Conservation (phyloP, 768 basidiomycete species). For the Sistotremastrum suecicum region DNA sequence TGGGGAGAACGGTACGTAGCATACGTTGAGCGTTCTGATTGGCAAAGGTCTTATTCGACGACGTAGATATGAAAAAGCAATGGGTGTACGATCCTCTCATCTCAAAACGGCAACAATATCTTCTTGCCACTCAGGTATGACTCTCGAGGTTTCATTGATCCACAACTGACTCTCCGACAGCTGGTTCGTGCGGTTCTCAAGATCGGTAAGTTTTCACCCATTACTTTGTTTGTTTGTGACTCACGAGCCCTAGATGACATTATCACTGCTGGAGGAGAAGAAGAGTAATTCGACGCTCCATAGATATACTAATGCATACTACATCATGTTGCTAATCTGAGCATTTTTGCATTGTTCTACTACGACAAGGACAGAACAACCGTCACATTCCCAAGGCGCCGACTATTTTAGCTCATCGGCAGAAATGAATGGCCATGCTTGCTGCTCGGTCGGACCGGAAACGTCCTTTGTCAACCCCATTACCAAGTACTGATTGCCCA, state of each 20-base stretch:
- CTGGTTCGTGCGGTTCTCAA: constrained; percentile 79
- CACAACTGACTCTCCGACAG: constrained; percentile 19
- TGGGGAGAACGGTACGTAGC: constrained; percentile 66
- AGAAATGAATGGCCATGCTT: too few relatives aligned
- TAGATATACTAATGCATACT: too few relatives aligned
- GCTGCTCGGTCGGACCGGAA: too few relatives aligned
- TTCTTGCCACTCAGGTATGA: constrained; percentile 86
- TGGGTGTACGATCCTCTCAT: constrained; percentile 96
- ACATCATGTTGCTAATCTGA: too few relatives aligned
- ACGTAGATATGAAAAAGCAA: constrained; percentile 89
- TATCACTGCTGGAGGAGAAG: constrained; percentile 55
- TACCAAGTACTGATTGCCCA: constrained; percentile 82
- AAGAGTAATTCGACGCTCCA: constrained; percentile 28
- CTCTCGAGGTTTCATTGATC: neutral
- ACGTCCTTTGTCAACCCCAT: constrained; percentile 35
- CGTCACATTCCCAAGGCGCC: too few relatives aligned
- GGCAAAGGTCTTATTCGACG: neutral
- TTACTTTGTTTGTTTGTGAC: neutral
- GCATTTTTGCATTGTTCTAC: too few relatives aligned
- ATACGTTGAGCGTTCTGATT: neutral
- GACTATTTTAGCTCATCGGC: too few relatives aligned
- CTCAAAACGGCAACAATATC: constrained; percentile 92
- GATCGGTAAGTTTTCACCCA: constrained; percentile 42
- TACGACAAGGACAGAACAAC: too few relatives aligned
- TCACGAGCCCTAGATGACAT: constrained; percentile 46